Conservation (phyloP, 2,329 filamentous ascomycete genomes). For the Tolypocladium album region DNA sequence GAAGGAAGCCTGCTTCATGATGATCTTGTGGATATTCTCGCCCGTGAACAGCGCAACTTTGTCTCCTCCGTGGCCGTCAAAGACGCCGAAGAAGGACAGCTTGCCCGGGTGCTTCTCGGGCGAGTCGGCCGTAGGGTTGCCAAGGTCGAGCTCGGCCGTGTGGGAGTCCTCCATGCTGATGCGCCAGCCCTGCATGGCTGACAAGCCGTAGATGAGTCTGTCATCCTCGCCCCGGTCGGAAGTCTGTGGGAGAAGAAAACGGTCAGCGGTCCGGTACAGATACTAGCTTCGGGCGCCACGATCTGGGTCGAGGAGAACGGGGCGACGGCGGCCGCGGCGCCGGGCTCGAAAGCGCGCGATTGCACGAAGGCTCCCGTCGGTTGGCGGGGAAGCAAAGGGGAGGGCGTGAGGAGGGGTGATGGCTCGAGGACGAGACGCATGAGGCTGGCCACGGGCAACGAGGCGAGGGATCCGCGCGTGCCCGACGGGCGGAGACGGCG, state of each 20-base stretch:
- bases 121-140: conserved; percentile 42
- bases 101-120: conserved; percentile 58
- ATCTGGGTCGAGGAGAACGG: background rate
- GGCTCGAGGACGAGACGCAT: background rate
- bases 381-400: background rate
- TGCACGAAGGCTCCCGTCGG: background rate
- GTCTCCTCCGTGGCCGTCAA: conserved; percentile 94
- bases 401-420: background rate
- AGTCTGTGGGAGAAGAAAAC: conserved; percentile 41
- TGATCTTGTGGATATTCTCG: conserved; percentile 85
- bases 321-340: background rate
- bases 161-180: conserved; percentile 99
- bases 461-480: background rate
- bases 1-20: conserved; percentile 91
- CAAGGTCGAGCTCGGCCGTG: conserved; percentile 75
- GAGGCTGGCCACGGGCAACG: background rate
- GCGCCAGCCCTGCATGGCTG: conserved; percentile 99
- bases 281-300: too few relatives aligned
- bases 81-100: conserved; percentile 94
- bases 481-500: background rate
- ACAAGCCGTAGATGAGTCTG: conserved; percentile 83
- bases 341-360: background rate
- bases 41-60: conserved; percentile 92
- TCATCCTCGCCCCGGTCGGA: conserved; percentile 90
- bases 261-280: conserved; percentile 13